A percentile compares a stretch with the other conserved stretches of the same genome.
Evolutionary conservation across 441 rosid species (phyloP).

Genomic region (Flueggea neowawraea): DNA sequence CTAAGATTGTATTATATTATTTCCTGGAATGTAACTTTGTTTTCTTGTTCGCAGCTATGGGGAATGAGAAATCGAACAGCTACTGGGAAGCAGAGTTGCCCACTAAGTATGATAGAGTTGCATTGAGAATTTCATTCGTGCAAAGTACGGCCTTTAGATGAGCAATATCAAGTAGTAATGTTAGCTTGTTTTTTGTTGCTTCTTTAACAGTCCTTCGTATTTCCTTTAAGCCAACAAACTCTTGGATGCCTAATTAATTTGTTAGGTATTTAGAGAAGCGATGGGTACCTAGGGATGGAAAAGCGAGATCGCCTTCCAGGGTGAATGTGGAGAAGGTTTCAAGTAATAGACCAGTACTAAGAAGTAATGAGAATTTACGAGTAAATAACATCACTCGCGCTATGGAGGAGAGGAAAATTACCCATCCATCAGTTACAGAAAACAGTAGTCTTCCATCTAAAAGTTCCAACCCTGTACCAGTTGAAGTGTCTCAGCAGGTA

Average conservation of each 20-base stretch:
- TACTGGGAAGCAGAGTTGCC: constrained; percentile 99
- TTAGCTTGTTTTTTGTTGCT: constrained; percentile 13
- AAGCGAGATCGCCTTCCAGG: constrained; percentile 28
- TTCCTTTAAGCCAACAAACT: constrained; percentile 12
- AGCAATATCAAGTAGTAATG: constrained; percentile 17
- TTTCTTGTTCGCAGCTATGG: constrained; percentile 67
- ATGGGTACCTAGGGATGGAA: constrained; percentile 52
- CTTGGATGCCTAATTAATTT: constrained; percentile 5
- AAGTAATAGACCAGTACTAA: constrained; percentile 16
- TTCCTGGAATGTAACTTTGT: constrained; percentile 1
- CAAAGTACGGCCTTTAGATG: constrained; percentile 55
- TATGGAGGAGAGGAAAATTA: constrained; percentile 22
- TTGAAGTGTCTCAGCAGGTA: constrained; percentile 36
- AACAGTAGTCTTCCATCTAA: constrained; percentile 13
- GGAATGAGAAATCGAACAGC: constrained; percentile 90
- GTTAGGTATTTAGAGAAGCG: constrained; percentile 54
- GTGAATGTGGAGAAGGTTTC: constrained; percentile 23
- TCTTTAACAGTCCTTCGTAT: constrained; percentile 1
- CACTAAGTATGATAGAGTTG: constrained; percentile 88
- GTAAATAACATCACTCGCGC: constrained; percentile 17
- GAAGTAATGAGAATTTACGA: constrained; percentile 16
- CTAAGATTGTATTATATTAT: not conserved
- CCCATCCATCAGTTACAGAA: constrained; percentile 10
- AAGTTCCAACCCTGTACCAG: constrained; percentile 19
- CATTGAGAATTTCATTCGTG: constrained; percentile 93